Percentiles rank a stretch among this genome's conserved stretches.
Evolutionary conservation across 108 stramenopile genomes (phyloP).

Genomic region (Nitzschia sp.): DNA sequence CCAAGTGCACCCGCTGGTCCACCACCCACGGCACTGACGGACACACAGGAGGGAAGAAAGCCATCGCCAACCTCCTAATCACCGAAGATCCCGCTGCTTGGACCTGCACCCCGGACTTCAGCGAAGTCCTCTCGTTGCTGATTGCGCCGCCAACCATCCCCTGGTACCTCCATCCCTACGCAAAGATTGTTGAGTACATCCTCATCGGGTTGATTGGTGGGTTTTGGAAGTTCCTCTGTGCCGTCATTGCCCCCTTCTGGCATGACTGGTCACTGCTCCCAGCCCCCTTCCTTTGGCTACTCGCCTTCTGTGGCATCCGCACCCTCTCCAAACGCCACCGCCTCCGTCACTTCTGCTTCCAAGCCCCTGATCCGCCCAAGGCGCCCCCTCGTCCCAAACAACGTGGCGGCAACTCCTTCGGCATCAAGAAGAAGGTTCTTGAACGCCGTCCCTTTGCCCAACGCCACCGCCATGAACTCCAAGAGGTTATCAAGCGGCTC

Average conservation of each 20-base stretch:
- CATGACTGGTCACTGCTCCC: background rate
- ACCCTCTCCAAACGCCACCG: background rate
- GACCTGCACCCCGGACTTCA: no score
- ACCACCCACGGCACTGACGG: constrained; percentile 19
- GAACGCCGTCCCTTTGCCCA: background rate
- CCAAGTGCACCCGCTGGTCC: constrained; percentile 19
- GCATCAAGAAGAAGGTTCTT: background rate
- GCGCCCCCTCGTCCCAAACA: background rate
- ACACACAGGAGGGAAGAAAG: constrained; percentile 14
- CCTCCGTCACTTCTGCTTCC: background rate
- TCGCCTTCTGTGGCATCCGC: background rate
- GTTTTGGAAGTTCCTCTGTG: no score
- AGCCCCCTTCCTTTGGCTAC: background rate
- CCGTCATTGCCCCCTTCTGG: background rate
- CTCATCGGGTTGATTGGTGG: no score
- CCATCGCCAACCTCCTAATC: no score
- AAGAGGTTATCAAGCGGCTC: no score
- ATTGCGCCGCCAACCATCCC: no score
- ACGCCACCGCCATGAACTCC: no score
- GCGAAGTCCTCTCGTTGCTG: no score
- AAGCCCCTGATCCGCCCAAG: background rate
- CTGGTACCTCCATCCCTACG: no score
- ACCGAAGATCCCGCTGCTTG: no score
- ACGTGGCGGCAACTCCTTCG: background rate
- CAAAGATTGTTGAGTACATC: no score